Base-by-base conservation (phyloP, 1,284 basidiomycete species). In the Inonotus hispidus region DNA sequence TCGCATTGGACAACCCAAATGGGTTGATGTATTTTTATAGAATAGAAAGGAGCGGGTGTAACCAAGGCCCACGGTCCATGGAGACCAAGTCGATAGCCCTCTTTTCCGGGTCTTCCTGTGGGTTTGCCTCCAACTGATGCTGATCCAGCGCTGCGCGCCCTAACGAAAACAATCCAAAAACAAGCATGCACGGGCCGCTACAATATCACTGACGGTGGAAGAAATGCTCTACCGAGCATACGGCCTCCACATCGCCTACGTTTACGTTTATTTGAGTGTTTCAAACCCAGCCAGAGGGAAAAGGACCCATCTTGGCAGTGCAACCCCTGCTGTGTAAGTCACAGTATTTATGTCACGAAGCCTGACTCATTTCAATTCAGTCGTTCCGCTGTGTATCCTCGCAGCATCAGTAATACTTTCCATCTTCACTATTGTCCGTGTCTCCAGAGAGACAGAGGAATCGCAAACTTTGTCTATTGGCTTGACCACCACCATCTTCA, bases 1-100 rank as follows among this genome's bases (percentile, higher is more conserved):
- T 43, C 16, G 41, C 14, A 16, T 43, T 1, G 16, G 19, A 4
- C 41, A 19, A 43, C 14, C 41, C 41, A 43, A 43, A 43, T 43
- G 41, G 41, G 41, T n/a, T 16, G 41, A 16, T 14, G 16, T 43
- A n/a, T 43, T 43, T 43, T 43, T 43, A 43, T n/a, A 21, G 41
- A 21, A 43, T 7, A 3, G 41, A 43, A 43, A 43, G 14, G 21
- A n/a, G 23, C 25, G 27, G 27, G 50, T 29, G 50, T 52, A 52
- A 52, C 50, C 23, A 52, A 43, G 41, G 46, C 11, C 21, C 25
- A 23, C 21, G 50, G 50, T 53, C 53, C 53, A 54, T 54, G 53
- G 53, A 54, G 53, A 54, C 53, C 37, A 37, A n/a, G 32, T 4
- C 32, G 32, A 8, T 43, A 16, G 16, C 41, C 10, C 41, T n/a